These are phyloP conservation scores for Colletotrichum cordylinicola DNA, from an alignment of 2,329 filamentous ascomycete species.

Conservation along the genomic window DNA sequence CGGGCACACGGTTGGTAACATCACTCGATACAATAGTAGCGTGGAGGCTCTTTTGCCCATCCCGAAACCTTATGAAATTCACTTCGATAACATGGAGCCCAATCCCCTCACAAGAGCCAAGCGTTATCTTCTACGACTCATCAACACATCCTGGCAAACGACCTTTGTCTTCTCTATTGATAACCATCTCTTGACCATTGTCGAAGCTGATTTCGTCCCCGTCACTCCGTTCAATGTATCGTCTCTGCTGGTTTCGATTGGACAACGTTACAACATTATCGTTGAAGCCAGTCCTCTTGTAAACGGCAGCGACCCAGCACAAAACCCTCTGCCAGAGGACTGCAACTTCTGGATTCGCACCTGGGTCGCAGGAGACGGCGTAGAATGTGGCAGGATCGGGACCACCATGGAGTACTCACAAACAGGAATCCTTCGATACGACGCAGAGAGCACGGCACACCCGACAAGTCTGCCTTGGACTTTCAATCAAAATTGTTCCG, in stretches of 20 bases:
- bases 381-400: neutral
- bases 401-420: constrained; percentile 1
- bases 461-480: constrained; percentile 23
- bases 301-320: neutral
- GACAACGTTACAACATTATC: constrained; percentile 40
- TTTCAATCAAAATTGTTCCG: constrained; percentile 28
- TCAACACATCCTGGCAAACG: constrained; percentile 37
- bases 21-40: neutral
- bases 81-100: neutral
- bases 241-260: constrained; percentile 53
- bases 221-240: constrained; percentile 52
- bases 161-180: constrained; percentile 44
- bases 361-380: neutral
- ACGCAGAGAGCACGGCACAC: constrained; percentile 7
- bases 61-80: neutral
- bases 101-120: constrained; percentile 26
- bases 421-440: constrained; percentile 32
- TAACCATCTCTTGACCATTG: constrained; percentile 41
- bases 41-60: neutral
- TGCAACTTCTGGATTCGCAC: constrained; percentile 31
- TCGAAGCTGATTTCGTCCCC: constrained; percentile 52
- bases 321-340: constrained; percentile 18
- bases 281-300: constrained; percentile 25
- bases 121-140: constrained; percentile 36
- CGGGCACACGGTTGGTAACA: neutral